Conservation (phyloP, 2,329 filamentous ascomycete species). For the Penicillium freii region DNA sequence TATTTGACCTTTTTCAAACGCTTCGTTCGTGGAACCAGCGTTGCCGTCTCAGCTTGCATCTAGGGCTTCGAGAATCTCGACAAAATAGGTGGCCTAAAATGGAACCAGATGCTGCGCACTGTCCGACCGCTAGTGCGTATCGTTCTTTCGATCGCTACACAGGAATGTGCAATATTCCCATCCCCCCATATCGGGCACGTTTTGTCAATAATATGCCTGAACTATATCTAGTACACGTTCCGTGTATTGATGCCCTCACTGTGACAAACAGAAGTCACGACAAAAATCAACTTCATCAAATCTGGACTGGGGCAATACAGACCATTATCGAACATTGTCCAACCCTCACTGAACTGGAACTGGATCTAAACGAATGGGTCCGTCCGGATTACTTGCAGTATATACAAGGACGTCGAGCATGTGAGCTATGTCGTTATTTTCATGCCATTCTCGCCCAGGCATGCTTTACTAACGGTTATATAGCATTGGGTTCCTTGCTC, state of each 20-base stretch:
- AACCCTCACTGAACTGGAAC: not conserved
- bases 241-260: slow-evolving; percentile 7
- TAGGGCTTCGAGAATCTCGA: slow-evolving; percentile 5
- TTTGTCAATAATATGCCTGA: slow-evolving; percentile 5
- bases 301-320: slow-evolving; percentile 3
- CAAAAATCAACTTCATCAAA: not conserved
- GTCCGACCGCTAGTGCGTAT: not conserved
- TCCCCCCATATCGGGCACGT: slow-evolving; percentile 12
- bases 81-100: slow-evolving; percentile 1
- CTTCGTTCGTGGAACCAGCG: slow-evolving; percentile 9
- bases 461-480: not conserved
- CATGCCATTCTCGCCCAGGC: not conserved
- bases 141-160: not conserved
- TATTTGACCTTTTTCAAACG: slow-evolving; percentile 4
- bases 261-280: not conserved
- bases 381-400: slow-evolving; percentile 9
- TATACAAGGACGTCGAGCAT: slow-evolving; percentile 9
- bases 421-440: not conserved
- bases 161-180: not conserved
- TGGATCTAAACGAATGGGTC: slow-evolving; percentile 6
- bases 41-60: slow-evolving; percentile 4
- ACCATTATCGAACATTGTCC: slow-evolving; percentile 3
- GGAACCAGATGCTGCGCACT: slow-evolving; percentile 10
- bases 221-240: not conserved
- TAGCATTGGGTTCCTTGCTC: slow-evolving; percentile 2